These are phyloP conservation scores for Ophiocordyceps sinensis DNA, from an alignment of 2,329 filamentous ascomycete species.

Conservation along the genomic window DNA sequence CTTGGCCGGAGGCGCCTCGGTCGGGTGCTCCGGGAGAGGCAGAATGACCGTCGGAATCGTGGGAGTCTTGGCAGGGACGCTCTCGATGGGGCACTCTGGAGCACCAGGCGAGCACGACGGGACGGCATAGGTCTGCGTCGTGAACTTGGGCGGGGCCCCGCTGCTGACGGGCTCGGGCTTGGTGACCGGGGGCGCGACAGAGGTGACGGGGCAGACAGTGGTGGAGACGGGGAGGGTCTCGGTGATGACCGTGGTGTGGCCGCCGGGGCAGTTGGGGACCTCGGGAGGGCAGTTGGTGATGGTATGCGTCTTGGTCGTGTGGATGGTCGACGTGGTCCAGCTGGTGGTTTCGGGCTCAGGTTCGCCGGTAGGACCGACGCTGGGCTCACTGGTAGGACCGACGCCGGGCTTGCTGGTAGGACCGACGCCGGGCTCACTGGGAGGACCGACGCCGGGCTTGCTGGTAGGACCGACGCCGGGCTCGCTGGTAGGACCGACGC, in stretches of 20 bases:
- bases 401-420: no score
- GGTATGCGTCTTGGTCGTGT: conserved; percentile 10
- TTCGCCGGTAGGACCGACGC: not conserved
- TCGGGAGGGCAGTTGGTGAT: conserved; percentile 11
- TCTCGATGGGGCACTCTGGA: conserved; percentile 16
- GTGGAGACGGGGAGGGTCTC: conserved; percentile 20
- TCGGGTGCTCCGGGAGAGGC: conserved; percentile 1
- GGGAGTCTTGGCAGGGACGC: conserved; percentile 3
- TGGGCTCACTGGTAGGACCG: no score
- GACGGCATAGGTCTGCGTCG: conserved; percentile 18
- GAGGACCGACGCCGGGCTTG: no score
- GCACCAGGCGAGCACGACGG: conserved; percentile 15
- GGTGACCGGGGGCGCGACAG: no score
- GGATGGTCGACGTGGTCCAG: conserved; percentile 18
- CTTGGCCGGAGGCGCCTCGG: not conserved
- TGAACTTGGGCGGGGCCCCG: conserved; percentile 10
- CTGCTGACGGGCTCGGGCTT: no score
- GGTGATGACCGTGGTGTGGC: conserved; percentile 10
- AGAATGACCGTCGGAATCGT: conserved; percentile 19
- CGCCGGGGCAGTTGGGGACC: conserved; percentile 15
- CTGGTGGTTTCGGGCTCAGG: conserved; percentile 2
- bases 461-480: no score
- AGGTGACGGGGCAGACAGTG: conserved; percentile 20
- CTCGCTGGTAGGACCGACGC: no score
- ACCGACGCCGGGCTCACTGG: no score